Evolutionary conservation across 2,329 filamentous ascomycete species (phyloP).

Genomic region (Dactylellina cionopaga): DNA sequence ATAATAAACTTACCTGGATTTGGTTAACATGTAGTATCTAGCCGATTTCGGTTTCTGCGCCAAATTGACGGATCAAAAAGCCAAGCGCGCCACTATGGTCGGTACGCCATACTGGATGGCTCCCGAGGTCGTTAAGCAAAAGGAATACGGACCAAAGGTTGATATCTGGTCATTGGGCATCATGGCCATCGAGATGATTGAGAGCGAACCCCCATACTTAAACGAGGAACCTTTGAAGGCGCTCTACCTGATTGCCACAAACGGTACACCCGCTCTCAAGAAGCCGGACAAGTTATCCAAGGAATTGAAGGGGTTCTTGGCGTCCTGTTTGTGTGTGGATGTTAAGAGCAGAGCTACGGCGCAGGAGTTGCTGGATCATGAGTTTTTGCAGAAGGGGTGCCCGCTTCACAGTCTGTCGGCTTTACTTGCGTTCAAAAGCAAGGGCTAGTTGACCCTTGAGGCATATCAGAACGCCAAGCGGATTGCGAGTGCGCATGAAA

Average conservation of each 20-base stretch:
- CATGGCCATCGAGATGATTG: conserved; percentile 99
- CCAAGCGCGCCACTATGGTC: conserved; percentile 98
- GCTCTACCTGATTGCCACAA: conserved; percentile 95
- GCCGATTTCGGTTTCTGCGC: conserved; percentile 99
- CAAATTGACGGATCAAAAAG: conserved; percentile 95
- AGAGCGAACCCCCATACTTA: conserved; percentile 95
- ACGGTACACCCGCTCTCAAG: conserved; percentile 95
- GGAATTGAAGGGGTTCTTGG: conserved; percentile 96
- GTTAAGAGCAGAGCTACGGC: conserved; percentile 94
- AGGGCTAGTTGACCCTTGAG: conserved; percentile 34
- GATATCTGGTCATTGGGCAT: conserved; percentile 99
- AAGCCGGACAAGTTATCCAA: conserved; percentile 98
- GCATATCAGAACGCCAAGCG: neutral
- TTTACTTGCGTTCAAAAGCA: conserved; percentile 82
- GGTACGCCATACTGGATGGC: conserved; percentile 99
- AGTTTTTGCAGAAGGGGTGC: conserved; percentile 94
- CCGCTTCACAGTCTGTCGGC: conserved; percentile 83
- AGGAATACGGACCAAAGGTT: conserved; percentile 97
- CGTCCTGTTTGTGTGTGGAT: conserved; percentile 94
- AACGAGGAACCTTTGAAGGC: conserved; percentile 98
- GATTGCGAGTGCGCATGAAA: no score
- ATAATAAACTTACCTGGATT: no score
- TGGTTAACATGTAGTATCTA: conserved; percentile 61
- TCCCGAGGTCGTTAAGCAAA: conserved; percentile 98
- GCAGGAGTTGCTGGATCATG: conserved; percentile 86